Base-by-base conservation (phyloP, 2,329 filamentous ascomycete species). In the Penicillium sp. region DNA sequence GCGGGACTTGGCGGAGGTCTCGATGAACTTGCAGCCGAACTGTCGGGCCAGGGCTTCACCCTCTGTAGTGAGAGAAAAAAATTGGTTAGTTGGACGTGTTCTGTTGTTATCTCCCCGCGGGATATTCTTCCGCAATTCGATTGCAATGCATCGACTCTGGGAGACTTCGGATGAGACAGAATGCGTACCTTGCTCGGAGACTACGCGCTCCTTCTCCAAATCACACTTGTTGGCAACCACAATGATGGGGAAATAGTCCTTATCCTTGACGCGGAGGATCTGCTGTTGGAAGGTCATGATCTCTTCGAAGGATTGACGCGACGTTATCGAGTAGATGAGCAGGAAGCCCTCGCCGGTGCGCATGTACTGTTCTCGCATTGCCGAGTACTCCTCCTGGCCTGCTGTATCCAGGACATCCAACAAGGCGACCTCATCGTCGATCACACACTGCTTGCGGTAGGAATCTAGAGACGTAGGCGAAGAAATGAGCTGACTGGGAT, bases 161-260 rank as follows among this genome's bases (percentile, higher is more conserved):
- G 23, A n/a, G 14, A 10, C 19, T 35, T 35, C 52, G 54, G 31
- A 61, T 50, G 26, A 13, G 25, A 23, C n/a, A n/a, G 25, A 9
- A 23, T 35, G 79, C 87, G 63, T 84, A 96, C 93, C 93, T 86
- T 96, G 88, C 81, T 89, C 88, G 64, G 91, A 90, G 59, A 99
- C 95, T 71, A 93, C 90, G 72, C 95, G 87, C 80, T 99, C 93
- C 68, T 83, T 83, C 72, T 97, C 93, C 76, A 99, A 81, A 91
- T 99, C 95, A 80, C 93, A 97, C 85, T 99, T 99, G 86, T 99
- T 99, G 69, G 92, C 95, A 43, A 98, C 95, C 46, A 99, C 91
- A 57, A 98, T 96, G 83, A 99, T 98, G 68, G 95, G 95, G 83
- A 99, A 99, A 78, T 97, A 96, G 80, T 99, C 95, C 86, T 96